phyloP scores from a whole-genome alignment of 2,329 filamentous ascomycete species.

The Beauveria rudraprayagi region DNA sequence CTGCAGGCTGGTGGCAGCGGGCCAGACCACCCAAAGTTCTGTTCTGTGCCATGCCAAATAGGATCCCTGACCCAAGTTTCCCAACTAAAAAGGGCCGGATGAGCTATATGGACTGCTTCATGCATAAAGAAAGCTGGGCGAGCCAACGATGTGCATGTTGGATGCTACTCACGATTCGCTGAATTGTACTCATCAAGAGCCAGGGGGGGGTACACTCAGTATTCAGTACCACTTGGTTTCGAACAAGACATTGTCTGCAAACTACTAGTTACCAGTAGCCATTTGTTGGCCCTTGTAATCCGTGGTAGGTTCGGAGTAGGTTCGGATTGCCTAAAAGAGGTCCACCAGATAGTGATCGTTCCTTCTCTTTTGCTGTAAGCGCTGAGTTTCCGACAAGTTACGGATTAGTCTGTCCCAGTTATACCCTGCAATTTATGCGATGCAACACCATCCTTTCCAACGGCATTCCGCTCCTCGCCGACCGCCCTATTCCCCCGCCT shows the following conservation, averaged over 20 bases:
- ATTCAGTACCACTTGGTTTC: too few relatives aligned
- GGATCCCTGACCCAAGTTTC: neutral
- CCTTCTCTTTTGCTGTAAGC: neutral
- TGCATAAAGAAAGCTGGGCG: neutral
- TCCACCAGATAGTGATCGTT: neutral
- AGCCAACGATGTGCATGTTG: neutral
- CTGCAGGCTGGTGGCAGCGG: neutral
- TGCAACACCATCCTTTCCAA: neutral
- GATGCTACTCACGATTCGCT: conserved; percentile 4
- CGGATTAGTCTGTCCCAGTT: neutral
- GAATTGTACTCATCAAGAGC: neutral
- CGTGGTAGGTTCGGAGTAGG: neutral
- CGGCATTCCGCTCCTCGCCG: neutral
- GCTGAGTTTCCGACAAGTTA: neutral
- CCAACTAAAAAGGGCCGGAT: neutral
- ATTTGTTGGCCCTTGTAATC: neutral
- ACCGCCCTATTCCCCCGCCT: neutral
- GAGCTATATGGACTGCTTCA: neutral
- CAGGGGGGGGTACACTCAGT: neutral
- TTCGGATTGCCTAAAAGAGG: conserved; percentile 1
- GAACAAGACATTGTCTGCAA: neutral
- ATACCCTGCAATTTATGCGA: neutral
- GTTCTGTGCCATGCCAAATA: neutral
- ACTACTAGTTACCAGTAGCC: neutral
- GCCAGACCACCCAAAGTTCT: neutral